Base-by-base conservation (phyloP, 768 basidiomycete species). In the Termitomyces sp. region DNA sequence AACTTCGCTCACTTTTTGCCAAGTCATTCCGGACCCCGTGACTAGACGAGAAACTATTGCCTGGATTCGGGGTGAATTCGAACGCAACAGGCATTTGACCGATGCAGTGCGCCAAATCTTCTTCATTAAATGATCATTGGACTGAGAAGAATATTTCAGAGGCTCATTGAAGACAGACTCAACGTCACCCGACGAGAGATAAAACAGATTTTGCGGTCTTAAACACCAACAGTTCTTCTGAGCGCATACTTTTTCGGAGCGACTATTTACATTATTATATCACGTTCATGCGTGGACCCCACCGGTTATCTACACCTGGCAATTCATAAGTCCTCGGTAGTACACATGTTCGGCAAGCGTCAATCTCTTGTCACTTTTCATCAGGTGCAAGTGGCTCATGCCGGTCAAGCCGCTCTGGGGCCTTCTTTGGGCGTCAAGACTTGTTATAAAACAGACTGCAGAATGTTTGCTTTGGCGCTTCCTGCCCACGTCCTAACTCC, bases 21-120 rank as follows among this genome's bases (percentile, higher is more conserved):
- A 62, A 91, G 90, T 69, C 42, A 85, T 92, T 51, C 82, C 82
- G 36, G 81, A 91, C 71, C 77, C 76, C 53, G 66, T 68, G 57
- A 77, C 86, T 29, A 80, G 90, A 58, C 69, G 70, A 58, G 89
- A 92, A 64, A 89, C 89, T 0, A 70, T 90, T 7, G 65, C 68
- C 22, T 92, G 90, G 88, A 81, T 92, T 69, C 84, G 90, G 29
- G 66, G 72, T 50, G 88, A 91, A 70, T 82, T 92, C 62, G 85
- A 90, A 65, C 75, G 83, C 58, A 85, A 83, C 63, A 78, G 70
- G 58, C 67, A 84, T 64, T 65, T 88, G 41, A 68, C 75, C 12
- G 85, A 91, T 66, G 68, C 75, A 60, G 90, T 91, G 64, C 54
- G 79, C 65, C 54, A 10, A 41, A 4, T 41, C 60, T 51, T 44